Percentiles rank a stretch among this genome's conserved stretches.
Conservation (phyloP, 164 flowering plant genomes). For the Tetracentron sinense region DNA sequence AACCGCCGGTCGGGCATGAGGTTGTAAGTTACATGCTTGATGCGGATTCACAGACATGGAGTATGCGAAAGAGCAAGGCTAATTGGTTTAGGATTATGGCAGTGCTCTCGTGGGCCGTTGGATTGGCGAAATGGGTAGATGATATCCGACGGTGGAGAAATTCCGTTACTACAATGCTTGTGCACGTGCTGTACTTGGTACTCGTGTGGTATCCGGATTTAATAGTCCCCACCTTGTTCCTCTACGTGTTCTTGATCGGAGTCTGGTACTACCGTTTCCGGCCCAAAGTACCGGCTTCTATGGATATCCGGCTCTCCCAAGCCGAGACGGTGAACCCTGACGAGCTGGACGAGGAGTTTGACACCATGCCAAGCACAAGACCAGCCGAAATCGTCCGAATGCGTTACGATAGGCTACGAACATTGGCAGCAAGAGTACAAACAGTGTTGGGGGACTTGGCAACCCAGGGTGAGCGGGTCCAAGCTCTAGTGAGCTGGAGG, state of each 20-base stretch:
- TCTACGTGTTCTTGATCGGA: conserved; percentile 74
- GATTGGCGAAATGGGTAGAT: conserved; percentile 74
- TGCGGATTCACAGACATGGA: conserved; percentile 87
- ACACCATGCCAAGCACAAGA: conserved; percentile 63
- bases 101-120: conserved; percentile 73
- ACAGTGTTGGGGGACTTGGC: conserved; percentile 91
- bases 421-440: conserved; percentile 77
- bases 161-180: conserved; percentile 68
- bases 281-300: conserved; percentile 82
- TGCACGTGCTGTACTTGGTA: conserved; percentile 76
- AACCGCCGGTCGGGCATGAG: conserved; percentile 87
- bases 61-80: conserved; percentile 87
- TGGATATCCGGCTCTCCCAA: conserved; percentile 75
- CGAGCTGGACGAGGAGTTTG: conserved; percentile 93
- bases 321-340: conserved; percentile 79
- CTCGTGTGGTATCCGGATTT: conserved; percentile 98
- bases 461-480: conserved; percentile 90
- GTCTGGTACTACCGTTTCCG: conserved; percentile 86
- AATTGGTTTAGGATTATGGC: conserved; percentile 94
- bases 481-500: conserved; percentile 92
- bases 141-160: conserved; percentile 79
- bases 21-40: conserved; percentile 92
- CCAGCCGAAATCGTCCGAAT: conserved; percentile 63
- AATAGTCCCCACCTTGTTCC: conserved; percentile 76
- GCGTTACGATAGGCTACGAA: conserved; percentile 77